Evolutionary conservation across 495 filamentous ascomycete species (phyloP), one percentile per base, ranked within the genome.

Genomic region (Immersiella caudata): DNA sequence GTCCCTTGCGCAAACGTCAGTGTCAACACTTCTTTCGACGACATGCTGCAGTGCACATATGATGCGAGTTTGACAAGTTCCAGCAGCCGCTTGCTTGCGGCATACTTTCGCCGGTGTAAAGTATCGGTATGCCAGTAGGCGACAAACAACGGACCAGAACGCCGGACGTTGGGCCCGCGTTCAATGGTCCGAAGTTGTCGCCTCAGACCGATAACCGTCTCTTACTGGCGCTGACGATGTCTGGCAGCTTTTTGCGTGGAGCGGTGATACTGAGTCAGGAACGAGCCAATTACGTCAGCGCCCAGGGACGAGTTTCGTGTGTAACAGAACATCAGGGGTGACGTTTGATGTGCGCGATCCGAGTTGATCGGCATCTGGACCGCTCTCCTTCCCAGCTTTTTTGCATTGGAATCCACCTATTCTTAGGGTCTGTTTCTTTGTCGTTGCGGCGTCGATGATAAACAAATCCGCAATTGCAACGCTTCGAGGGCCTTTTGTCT

Each of bases 271-370:
- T 55, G 52, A 22, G 52, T 55, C 9, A 46, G 40, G 40, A 21
- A 60, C 29, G 57, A 20, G 16, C 57, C 57, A 60, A 36, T 33
- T 36, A 62, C 33, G 27, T 46, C 36, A 62, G 27, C 22, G 16
- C 21, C 8, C 60, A 11, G 20, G 36, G 22, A 29, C 14, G 40
- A 25, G 60, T 62, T 62, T 62, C 60, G 36, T 62, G 60, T 62
- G 60, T 62, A 25, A 62, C 60, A 50, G 60, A 33, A 62, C 40
- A 33, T n/a, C 29, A 62, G 60, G 35, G 60, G 35, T 36, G 36
- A 21, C 26, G 60, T 62, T 62, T 62, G 60, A 62, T 49, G 36
- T 62, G 33, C 35, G 60, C 35, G 60, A 62, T 62, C 60, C 60
- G 60, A 27, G 60, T 33, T 50, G 60, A 62, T 62, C 60, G 33